Base-by-base conservation (phyloP, 1,139 yeast genomes). In the Zygoascus hellenicus region DNA sequence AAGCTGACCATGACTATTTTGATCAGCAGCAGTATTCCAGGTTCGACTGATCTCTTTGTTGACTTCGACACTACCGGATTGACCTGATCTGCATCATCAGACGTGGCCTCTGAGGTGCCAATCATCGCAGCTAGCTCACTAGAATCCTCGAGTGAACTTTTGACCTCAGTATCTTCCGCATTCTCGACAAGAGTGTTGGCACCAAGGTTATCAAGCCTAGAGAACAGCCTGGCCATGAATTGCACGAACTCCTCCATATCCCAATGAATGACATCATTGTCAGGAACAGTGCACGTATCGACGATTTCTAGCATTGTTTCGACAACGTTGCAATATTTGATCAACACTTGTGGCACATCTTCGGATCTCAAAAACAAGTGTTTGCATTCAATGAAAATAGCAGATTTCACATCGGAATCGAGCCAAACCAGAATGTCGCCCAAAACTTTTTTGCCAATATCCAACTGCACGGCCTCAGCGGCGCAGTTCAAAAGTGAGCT, bases 291-390 rank as follows among this genome's bases (percentile, higher is more conserved):
- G 15, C 61, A 48, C 1, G 65, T 64, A 45, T 62, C 66, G 5
- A 62, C 54, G 17, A 63, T 50, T 45, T 63, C 64, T 31, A 54
- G 48, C 17, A 63, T 39, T 9, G 52, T 51, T 11, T 49, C 49
- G 10, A 53, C 51, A 14, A 57, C 50, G 30, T 55, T 54, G 3
- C 47, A 45, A 1, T 48, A 53, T 7, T 54, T 45, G n/a, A 54
- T 55, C 26, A 59, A 43, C 3, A 70, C 65, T n/a, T 54, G 48
- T 1, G 78, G 77, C 54, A 79, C 77, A n/a, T 62, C 63, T 4
- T 75, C 65, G 2, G 76, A 69, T 13, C 70, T 65, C 42, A 81
- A 58, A 48, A 79, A 72, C 1, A 63, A 50, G 10, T 65, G 62
- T 36, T 78, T 75, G 48, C 78, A 65, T 31, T 63, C 61, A 34